These are phyloP conservation scores for Cordyceps cateniannulata DNA, from an alignment of 2,329 filamentous ascomycete genomes.

Conservation along the genomic window DNA sequence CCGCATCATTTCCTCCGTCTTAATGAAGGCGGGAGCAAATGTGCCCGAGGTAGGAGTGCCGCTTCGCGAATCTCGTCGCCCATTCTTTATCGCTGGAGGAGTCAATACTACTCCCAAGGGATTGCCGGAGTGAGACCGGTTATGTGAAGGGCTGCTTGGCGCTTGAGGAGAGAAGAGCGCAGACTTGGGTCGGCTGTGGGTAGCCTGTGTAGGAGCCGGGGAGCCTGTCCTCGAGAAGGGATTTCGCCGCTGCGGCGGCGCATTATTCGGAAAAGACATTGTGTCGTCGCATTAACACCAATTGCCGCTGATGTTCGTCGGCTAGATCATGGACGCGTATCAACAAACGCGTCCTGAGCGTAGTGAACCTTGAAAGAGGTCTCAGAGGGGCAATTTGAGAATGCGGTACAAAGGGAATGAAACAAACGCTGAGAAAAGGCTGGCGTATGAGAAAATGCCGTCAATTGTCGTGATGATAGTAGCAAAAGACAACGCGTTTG, in stretches of 20 bases:
- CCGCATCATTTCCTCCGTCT: slow-evolving; percentile 67
- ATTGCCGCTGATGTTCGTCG: slow-evolving; percentile 19
- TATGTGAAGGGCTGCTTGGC: slow-evolving; percentile 46
- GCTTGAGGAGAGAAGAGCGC: slow-evolving; percentile 52
- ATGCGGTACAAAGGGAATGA: slow-evolving; percentile 17
- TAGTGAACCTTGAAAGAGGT: not conserved
- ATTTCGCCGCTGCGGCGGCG: slow-evolving; percentile 63
- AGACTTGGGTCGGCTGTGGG: slow-evolving; percentile 63
- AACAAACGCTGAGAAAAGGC: not conserved
- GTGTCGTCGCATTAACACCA: slow-evolving; percentile 19
- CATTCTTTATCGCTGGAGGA: slow-evolving; percentile 35
- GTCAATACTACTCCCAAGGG: slow-evolving; percentile 37
- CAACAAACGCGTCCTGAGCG: slow-evolving; percentile 19
- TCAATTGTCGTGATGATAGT: slow-evolving; percentile 4
- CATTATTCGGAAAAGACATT: slow-evolving; percentile 31
- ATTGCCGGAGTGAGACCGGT: slow-evolving; percentile 62
- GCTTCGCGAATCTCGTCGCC: slow-evolving; percentile 56
- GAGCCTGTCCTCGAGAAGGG: slow-evolving; percentile 68
- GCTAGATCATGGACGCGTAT: slow-evolving; percentile 17
- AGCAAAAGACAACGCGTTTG: not conserved
- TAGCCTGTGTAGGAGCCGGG: slow-evolving; percentile 54
- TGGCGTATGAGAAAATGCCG: not conserved
- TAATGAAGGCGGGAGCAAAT: slow-evolving; percentile 95
- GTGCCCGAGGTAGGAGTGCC: slow-evolving; percentile 64
- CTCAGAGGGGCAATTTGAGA: slow-evolving; percentile 11